A percentile compares a stretch with the other conserved stretches of the same genome.
Evolutionary conservation across 208 protist genomes (phyloP).

Genomic region (Leishmania martiniquensis): DNA sequence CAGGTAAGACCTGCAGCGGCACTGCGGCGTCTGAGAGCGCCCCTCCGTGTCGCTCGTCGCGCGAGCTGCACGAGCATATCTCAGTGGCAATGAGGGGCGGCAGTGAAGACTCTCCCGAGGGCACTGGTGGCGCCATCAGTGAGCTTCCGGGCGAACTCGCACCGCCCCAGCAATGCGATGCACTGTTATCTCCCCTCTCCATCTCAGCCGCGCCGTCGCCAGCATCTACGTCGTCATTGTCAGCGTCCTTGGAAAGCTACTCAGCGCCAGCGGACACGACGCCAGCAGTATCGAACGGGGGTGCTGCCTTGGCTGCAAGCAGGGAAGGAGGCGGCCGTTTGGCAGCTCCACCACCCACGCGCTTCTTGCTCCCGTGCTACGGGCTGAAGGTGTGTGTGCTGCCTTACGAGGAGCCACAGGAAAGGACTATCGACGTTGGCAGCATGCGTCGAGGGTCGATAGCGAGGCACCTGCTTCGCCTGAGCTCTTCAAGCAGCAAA

Average conservation of each 20-base stretch:
- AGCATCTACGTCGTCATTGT: not conserved
- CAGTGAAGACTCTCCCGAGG: not conserved
- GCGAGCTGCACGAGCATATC: not conserved
- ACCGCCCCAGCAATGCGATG: not conserved
- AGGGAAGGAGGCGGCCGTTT: not conserved
- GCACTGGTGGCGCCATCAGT: not conserved
- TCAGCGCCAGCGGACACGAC: not conserved
- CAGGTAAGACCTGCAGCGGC: not conserved
- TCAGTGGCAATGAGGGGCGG: not conserved
- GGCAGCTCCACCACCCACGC: not conserved
- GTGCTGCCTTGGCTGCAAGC: not conserved
- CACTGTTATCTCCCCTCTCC: not conserved
- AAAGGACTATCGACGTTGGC: not conserved
- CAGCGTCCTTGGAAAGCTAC: not conserved
- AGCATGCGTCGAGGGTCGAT: not conserved
- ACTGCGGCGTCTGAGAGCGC: not conserved
- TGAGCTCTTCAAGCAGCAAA: not conserved
- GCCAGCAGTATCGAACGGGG: not conserved
- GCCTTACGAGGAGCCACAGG: not conserved
- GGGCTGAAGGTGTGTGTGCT: slow-evolving; percentile 29
- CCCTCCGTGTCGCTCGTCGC: not conserved
- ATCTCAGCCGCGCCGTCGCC: not conserved
- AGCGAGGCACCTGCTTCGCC: not conserved
- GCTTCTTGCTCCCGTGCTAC: slow-evolving; percentile 28
- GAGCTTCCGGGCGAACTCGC: not conserved